These are phyloP conservation scores for Coemansia nantahalensis DNA, from an alignment of 192 early-diverging fungal species.

Conservation along the genomic window DNA sequence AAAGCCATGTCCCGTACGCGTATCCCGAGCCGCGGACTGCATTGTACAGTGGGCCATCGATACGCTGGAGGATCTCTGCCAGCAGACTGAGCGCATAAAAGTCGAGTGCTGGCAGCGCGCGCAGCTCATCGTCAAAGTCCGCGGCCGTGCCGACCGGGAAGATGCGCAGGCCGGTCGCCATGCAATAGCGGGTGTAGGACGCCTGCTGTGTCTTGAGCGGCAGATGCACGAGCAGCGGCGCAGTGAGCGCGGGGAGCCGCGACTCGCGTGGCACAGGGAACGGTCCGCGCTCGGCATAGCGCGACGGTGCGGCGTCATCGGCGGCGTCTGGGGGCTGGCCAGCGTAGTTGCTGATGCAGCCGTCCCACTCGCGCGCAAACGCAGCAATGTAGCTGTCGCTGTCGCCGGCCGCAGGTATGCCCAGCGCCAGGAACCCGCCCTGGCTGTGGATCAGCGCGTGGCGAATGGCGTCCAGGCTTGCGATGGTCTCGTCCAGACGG, in stretches of 20 bases:
- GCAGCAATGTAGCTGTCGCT: slow-evolving; percentile 14
- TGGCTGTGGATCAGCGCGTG: slow-evolving; percentile 3
- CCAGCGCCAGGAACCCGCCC: slow-evolving; percentile 23
- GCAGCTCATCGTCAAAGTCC: slow-evolving; percentile 37
- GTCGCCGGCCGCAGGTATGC: slow-evolving; percentile 11
- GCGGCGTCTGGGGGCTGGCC: background rate
- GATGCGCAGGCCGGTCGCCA: slow-evolving; percentile 46
- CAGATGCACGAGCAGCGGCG: slow-evolving; percentile 48
- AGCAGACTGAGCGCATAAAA: slow-evolving; percentile 60
- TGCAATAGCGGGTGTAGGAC: slow-evolving; percentile 38
- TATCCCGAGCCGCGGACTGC: slow-evolving; percentile 72
- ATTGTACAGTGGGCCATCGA: slow-evolving; percentile 75
- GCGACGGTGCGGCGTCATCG: background rate
- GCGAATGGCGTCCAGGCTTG: slow-evolving; percentile 12
- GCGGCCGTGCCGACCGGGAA: background rate
- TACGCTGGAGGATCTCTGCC: slow-evolving; percentile 64
- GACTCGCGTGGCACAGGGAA: slow-evolving; percentile 50
- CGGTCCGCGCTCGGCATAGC: background rate
- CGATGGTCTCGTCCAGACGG: slow-evolving; percentile 2
- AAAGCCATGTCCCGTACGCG: slow-evolving; percentile 68
- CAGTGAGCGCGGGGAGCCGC: slow-evolving; percentile 35
- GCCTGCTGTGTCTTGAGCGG: slow-evolving; percentile 52
- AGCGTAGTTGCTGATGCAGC: slow-evolving; percentile 5
- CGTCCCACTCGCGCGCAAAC: slow-evolving; percentile 23
- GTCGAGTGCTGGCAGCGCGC: slow-evolving; percentile 45